Base-by-base conservation (phyloP, 768 basidiomycete genomes). In the Suillus lakei region DNA sequence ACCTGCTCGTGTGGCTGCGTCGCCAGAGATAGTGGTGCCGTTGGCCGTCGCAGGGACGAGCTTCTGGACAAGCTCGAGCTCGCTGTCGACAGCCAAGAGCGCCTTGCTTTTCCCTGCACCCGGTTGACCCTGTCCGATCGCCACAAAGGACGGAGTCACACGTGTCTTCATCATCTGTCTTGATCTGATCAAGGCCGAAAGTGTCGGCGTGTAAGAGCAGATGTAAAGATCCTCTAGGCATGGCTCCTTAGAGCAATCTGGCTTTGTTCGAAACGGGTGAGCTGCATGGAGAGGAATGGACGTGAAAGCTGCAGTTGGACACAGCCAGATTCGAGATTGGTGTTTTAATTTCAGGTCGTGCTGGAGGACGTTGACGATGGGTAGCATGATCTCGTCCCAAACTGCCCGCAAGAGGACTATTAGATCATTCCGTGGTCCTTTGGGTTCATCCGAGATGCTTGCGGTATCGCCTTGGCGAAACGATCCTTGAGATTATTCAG, bases 241-340 rank as follows among this genome's bases (percentile, higher is more conserved):
- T n/a, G 15, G 34, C n/a, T 18, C 39, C 39, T 34, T 34, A 34
- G 32, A 34, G 32, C 32, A 8, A 34, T 34, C 32, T 34, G 32
- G 5, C 32, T 34, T 34, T 34, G 32, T 34, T 34, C 7, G 32
- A 46, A 80, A 81, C 3, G 70, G 70, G 7, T 78, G 72, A 30
- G 82, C 61, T 51, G 67, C 65, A 60, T 68, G 67, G 5, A 68
- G 32, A 13, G 67, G 67, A n/a, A 68, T n/a, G 0, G 64, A 51
- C 8, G 67, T 51, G 32, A 68, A 66, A 7, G 54, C 23, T 4
- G 59, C 54, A 10, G 64, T 66, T 0, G 64, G 51, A 41, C 67
- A 68, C 67, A 61, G 66, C 60, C 64, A 65, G 30, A 65, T 54
- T 2, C 64, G 46, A 15, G 64, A 65, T 5, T 38, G 38, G 26